A percentile compares a stretch with the other conserved stretches of the same genome.
These are phyloP conservation scores for Plasmopara muralis DNA, from an alignment of 352 stramenopile genomes.

Conservation along the genomic window DNA sequence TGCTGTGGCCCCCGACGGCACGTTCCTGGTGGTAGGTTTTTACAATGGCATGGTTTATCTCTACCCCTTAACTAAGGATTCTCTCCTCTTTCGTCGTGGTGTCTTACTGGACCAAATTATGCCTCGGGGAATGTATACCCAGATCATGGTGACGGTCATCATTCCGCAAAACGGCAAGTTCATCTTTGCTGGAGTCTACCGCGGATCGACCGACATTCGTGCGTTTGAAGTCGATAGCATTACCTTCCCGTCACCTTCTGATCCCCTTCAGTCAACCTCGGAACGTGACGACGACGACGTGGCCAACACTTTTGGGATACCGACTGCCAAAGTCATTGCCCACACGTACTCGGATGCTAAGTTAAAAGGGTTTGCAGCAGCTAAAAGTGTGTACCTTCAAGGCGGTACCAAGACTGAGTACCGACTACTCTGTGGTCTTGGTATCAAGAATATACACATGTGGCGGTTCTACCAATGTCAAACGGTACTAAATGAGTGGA, in stretches of 20 bases:
- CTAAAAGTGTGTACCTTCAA: constrained; percentile 50
- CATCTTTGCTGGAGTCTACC: constrained; percentile 82
- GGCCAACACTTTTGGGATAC: constrained; percentile 26
- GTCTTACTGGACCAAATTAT: constrained; percentile 80
- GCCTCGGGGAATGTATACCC: constrained; percentile 73
- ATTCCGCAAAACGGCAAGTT: constrained; percentile 75
- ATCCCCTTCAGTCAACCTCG: constrained; percentile 9
- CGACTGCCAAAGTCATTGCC: constrained; percentile 42
- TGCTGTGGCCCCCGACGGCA: constrained; percentile 54
- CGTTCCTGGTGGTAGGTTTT: constrained; percentile 76
- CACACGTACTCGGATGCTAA: constrained; percentile 80
- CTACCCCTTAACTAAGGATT: constrained; percentile 61
- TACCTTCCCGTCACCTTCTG: constrained; percentile 34
- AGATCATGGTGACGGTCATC: constrained; percentile 72
- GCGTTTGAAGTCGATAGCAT: constrained; percentile 81
- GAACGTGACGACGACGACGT: constrained; percentile 24
- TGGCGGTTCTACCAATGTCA: constrained; percentile 71
- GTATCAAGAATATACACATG: constrained; percentile 84
- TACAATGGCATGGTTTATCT: constrained; percentile 58
- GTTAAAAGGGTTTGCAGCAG: constrained; percentile 76
- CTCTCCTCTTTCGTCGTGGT: constrained; percentile 55
- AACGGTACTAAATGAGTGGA: constrained; percentile 28
- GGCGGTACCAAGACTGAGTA: constrained; percentile 54
- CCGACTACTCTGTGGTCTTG: constrained; percentile 70
- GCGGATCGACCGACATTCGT: constrained; percentile 80